Conservation (phyloP, 2,329 filamentous ascomycete genomes). For the Penicillium vulpinum region DNA sequence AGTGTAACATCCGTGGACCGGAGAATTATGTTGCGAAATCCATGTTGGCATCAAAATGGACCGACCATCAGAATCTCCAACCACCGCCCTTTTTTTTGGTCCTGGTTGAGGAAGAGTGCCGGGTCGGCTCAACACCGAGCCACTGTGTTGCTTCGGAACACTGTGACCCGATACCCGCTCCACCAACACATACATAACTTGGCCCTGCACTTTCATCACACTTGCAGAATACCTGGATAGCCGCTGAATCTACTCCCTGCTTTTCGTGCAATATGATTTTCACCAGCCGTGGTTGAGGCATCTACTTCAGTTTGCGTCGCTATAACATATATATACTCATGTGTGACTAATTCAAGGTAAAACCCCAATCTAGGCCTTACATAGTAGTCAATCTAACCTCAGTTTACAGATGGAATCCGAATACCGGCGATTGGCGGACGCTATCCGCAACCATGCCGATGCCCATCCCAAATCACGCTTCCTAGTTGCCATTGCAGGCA, state of each 20-base stretch:
- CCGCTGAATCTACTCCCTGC: not conserved
- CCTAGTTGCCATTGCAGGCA: slow-evolving; percentile 33
- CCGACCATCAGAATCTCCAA: not conserved
- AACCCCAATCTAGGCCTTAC: not conserved
- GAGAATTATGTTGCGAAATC: not conserved
- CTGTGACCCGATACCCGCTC: slow-evolving; percentile 27
- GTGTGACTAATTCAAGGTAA: slow-evolving; percentile 7
- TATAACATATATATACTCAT: not conserved
- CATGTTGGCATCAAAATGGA: not conserved
- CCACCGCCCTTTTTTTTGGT: not conserved
- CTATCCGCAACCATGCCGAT: slow-evolving; percentile 19
- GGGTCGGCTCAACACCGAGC: slow-evolving; percentile 18
- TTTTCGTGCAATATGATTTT: slow-evolving; percentile 1
- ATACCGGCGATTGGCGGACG: slow-evolving; percentile 21
- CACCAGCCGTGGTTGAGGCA: slow-evolving; percentile 1
- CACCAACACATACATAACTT: slow-evolving; percentile 15
- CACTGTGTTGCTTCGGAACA: slow-evolving; percentile 24
- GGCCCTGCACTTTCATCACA: not conserved
- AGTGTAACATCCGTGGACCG: not conserved
- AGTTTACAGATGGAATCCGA: slow-evolving; percentile 24
- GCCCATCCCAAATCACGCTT: slow-evolving; percentile 20
- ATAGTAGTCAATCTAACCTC: not conserved
- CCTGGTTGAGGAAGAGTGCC: not conserved
- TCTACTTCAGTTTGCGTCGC: not conserved
- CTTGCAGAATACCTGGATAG: not conserved